Conservation (phyloP, 192 early-diverging fungal genomes). For the Coemansia asiatica region DNA sequence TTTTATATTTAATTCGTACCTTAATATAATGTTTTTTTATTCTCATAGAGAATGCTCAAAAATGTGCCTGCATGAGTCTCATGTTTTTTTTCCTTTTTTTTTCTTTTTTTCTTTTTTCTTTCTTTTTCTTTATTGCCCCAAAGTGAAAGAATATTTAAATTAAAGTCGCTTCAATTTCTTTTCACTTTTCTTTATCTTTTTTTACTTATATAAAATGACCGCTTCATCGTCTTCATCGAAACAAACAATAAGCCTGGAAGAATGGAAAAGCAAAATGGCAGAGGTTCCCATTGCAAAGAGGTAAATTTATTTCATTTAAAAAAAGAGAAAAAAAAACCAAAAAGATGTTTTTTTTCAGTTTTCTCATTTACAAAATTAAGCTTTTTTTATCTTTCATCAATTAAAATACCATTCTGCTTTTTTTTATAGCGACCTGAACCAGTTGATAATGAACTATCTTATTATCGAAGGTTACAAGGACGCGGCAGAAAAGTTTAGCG, state of each 20-base stretch:
- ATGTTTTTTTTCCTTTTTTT: constrained; percentile 1
- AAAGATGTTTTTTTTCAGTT: background rate
- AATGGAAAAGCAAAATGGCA: constrained; percentile 82
- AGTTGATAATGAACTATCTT: constrained; percentile 98
- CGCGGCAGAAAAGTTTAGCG: constrained; percentile 93
- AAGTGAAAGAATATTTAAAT: background rate
- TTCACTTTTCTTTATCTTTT: background rate
- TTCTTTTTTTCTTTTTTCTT: background rate
- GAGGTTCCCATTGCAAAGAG: constrained; percentile 84
- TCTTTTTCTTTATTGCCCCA: background rate
- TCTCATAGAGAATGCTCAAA: background rate
- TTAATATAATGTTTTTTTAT: background rate
- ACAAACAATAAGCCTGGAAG: constrained; percentile 66
- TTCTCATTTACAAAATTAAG: background rate
- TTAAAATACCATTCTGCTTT: background rate
- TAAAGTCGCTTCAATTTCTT: background rate
- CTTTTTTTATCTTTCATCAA: background rate
- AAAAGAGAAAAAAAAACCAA: background rate
- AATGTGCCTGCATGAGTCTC: background rate
- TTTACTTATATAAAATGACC: constrained; percentile 20
- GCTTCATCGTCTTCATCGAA: constrained; percentile 54
- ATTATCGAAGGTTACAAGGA: constrained; percentile 99
- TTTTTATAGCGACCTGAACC: constrained; percentile 84
- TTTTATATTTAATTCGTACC: background rate
- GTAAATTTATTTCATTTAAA: constrained; percentile 37